Evolutionary conservation across 1,139 yeast species (phyloP).

Genomic region (Suhomyces anneliseae): DNA sequence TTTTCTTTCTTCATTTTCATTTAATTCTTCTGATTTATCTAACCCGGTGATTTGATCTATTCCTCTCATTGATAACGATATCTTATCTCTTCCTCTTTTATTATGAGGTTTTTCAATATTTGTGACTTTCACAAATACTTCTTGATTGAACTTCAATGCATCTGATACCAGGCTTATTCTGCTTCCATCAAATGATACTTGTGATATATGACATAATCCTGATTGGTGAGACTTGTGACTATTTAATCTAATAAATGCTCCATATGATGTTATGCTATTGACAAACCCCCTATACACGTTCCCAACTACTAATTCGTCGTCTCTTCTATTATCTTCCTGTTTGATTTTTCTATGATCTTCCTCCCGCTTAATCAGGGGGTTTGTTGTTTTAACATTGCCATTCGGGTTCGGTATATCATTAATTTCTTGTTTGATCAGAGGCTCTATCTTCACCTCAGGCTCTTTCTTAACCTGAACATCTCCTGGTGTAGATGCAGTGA

Average conservation of each 20-base stretch:
- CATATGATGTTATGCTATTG: slow-evolving; percentile 61
- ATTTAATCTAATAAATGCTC: slow-evolving; percentile 65
- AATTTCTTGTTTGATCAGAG: slow-evolving; percentile 1
- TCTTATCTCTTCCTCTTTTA: slow-evolving; percentile 28
- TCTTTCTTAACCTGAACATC: not conserved
- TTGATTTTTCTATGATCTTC: not conserved
- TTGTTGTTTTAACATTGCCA: not conserved
- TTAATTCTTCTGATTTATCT: slow-evolving; percentile 28
- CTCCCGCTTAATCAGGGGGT: not conserved
- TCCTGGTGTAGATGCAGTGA: not conserved
- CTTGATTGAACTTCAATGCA: slow-evolving; percentile 54
- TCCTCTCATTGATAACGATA: slow-evolving; percentile 70
- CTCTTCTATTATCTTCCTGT: not conserved
- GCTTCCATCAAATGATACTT: slow-evolving; percentile 48
- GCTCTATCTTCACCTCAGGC: not conserved
- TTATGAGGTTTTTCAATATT: slow-evolving; percentile 42
- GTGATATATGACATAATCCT: slow-evolving; percentile 81
- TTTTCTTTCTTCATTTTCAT: slow-evolving; percentile 28
- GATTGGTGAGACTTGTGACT: slow-evolving; percentile 26
- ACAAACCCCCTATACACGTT: slow-evolving; percentile 62
- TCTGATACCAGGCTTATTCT: slow-evolving; percentile 62
- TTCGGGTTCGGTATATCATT: not conserved
- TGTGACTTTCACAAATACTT: slow-evolving; percentile 63
- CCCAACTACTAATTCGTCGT: slow-evolving; percentile 23
- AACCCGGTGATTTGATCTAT: slow-evolving; percentile 71